Base-by-base conservation (phyloP, 345 rosid species). In the Populus nigra region DNA sequence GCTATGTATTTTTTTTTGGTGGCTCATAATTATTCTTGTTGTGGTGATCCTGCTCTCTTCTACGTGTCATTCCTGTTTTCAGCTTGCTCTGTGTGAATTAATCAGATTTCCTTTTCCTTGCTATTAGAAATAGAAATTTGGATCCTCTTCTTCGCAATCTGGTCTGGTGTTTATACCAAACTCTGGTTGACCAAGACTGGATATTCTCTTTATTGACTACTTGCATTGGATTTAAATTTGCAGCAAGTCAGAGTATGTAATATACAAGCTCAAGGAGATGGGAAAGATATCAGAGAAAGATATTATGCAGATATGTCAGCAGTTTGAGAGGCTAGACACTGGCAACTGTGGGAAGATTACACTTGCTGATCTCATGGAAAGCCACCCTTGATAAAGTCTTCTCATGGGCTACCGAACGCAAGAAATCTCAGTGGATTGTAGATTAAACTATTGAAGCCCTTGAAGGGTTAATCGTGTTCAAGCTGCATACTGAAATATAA, bases 231-330 rank as follows among this genome's bases (percentile, higher is more conserved):
- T 45, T 75, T 49, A 1, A 22, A 65, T 49, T 76, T 55, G 82
- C 86, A 90, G 96, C 77, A 89, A 88, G 84, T 86, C 92, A 16
- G 98, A 93, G 80, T 94, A 81, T 76, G 91, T 88, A 17, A 85
- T 94, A 84, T 92, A 91, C 92, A 90, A 90, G 88, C 90, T 92
- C 63, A 91, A 86, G 85, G 91, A 89, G 84, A 90, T 92, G 94
- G 90, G 83, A 31, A 89, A 87, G 84, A 83, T 92, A 69, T 78
- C 93, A 4, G 90, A 90, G 61, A 90, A 87, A 57, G 98, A 94
- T 81, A 78, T 91, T 63, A 38, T 77, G 68, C 90, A 79, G 83
- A 89, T 94, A 20, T 83, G 85, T 65, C 39, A 77, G 65, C 89
- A 85, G 81, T 91, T 94, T 80, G 96, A 90, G 53, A 83, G 85